phyloP scores from a whole-genome alignment of 2,329 filamentous ascomycete genomes.

The Onygena corvina region DNA sequence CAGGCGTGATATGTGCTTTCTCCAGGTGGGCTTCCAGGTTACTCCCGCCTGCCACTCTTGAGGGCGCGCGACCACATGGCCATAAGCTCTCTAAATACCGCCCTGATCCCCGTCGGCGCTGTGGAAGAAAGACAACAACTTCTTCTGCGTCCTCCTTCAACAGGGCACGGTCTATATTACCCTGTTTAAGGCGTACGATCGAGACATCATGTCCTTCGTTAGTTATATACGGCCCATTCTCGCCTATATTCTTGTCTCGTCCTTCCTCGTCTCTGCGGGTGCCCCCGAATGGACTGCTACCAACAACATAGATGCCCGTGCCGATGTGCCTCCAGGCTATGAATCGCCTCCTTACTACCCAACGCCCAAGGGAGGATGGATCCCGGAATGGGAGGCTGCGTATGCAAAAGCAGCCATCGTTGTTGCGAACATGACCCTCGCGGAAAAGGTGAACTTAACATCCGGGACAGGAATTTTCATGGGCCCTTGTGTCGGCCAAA shows the following conservation, averaged over 20 bases:
- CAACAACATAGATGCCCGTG: neutral
- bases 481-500: slow-evolving; percentile 65
- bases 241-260: neutral
- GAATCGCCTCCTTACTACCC: slow-evolving; percentile 54
- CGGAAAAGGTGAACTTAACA: slow-evolving; percentile 69
- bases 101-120: neutral
- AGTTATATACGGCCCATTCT: neutral
- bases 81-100: neutral
- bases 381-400: slow-evolving; percentile 53
- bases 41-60: neutral
- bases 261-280: neutral
- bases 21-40: neutral
- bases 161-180: neutral
- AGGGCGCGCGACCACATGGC: neutral
- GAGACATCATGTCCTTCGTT: neutral
- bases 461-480: slow-evolving; percentile 59
- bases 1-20: no score
- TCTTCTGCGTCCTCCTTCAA: neutral
- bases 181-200: neutral
- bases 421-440: slow-evolving; percentile 64
- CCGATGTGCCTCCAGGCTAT: slow-evolving; percentile 1
- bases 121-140: no score
- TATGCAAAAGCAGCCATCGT: slow-evolving; percentile 57
- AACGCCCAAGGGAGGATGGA: slow-evolving; percentile 60
- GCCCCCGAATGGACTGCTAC: neutral